Conservation (phyloP, 495 filamentous ascomycete genomes). For the Aspergillus carlsbadensis region DNA sequence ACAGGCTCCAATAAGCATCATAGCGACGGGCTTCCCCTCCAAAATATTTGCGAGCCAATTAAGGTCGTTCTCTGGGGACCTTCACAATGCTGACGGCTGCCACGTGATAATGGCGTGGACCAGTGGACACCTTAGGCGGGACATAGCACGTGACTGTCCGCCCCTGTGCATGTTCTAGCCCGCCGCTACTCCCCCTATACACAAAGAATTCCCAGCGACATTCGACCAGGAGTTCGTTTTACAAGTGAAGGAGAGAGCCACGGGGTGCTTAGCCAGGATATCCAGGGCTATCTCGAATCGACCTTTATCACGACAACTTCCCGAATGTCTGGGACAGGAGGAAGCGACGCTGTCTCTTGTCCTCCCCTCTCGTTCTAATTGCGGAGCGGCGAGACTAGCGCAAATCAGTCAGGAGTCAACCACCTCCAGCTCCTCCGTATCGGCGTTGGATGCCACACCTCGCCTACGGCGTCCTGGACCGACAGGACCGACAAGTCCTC, state of each 20-base stretch:
- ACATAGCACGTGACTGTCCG: conserved; percentile 8
- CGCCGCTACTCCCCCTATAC: conserved; percentile 15
- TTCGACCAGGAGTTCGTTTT: background rate
- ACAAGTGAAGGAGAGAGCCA: conserved; percentile 11
- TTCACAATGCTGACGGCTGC: background rate
- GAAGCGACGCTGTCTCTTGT: conserved; percentile 12
- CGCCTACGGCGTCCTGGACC: conserved; percentile 5
- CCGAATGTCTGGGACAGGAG: conserved; percentile 4
- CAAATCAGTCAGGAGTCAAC: conserved; percentile 22
- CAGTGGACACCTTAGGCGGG: background rate
- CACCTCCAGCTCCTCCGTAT: no score
- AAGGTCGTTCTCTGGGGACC: background rate
- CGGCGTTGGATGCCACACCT: conserved; percentile 1
- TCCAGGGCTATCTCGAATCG: background rate
- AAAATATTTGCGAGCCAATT: no score
- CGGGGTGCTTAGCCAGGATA: conserved; percentile 13
- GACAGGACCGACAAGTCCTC: no score
- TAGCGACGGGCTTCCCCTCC: background rate
- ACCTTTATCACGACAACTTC: background rate
- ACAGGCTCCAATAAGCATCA: background rate
- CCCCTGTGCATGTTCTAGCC: conserved; percentile 25
- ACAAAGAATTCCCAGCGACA: conserved; percentile 4
- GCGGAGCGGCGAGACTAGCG: conserved; percentile 28
- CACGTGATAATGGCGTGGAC: conserved; percentile 4
- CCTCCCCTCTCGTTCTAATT: conserved; percentile 19